Evolutionary conservation across 2,329 filamentous ascomycete genomes (phyloP), one percentile per base, ranked within the genome.

Genomic region (Nemania sp.): DNA sequence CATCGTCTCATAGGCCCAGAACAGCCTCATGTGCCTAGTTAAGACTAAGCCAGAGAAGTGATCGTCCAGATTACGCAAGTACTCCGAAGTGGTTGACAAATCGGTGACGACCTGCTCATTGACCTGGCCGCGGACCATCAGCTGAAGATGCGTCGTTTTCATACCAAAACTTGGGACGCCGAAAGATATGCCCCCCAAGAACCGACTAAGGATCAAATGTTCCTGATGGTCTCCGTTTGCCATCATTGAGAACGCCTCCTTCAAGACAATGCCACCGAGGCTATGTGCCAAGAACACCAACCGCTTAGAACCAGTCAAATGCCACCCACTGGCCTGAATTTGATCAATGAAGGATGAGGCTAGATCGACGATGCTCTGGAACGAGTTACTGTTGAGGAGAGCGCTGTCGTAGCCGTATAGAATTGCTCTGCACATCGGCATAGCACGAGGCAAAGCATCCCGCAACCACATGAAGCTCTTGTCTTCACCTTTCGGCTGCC

Each of bases 381-480:
- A 67, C 4, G 68, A 71, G 2, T 54, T 59, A 40, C 65, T 68
- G 11, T 59, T 42, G 2, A 25, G n/a, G 5, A 71, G 68, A 1
- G 47, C 60, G 5, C 65, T 69, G 42, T 68, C 65, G 29, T 71
- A 71, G 2, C 70, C 69, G 32, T 71, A 71, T 17, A 69, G 11
- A n/a, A 67, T 54, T 20, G 57, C 40, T 21, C 69, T 62, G 3
- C 59, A 48, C 1, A 46, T 25, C 3, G 64, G 65, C 0, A 71
- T 13, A 1, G 18, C 1, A 1, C 29, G 35, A 10, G 68, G 68
- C 18, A 71, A 54, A 1, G 48, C 55, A 42, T 72, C 70, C 7
- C 69, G 62, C 39, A 72, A 63, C 69, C 69, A 72, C 70, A 72
- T 71, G 46, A 63, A 70, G 39, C 42, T 63, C 39, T 65, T 68